Conservation (phyloP, 1,139 yeast species). For the Suhomyces bokatorum region DNA sequence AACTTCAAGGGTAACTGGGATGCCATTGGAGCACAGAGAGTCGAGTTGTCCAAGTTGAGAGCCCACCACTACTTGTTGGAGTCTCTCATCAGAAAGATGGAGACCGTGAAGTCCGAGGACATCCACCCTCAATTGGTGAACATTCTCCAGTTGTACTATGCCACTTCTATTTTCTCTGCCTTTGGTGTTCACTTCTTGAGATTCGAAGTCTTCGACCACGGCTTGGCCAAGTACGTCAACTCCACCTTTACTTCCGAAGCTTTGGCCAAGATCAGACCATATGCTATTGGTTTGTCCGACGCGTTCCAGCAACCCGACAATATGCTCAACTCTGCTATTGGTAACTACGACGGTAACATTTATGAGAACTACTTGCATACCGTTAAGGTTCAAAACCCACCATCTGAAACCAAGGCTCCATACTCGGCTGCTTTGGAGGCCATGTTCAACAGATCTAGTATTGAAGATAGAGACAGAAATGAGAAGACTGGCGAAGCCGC, state of each 20-base stretch:
- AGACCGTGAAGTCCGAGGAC: slow-evolving; percentile 16
- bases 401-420: slow-evolving; percentile 40
- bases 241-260: slow-evolving; percentile 35
- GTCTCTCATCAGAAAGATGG: slow-evolving; percentile 22
- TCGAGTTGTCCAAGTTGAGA: slow-evolving; percentile 27
- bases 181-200: slow-evolving; percentile 45
- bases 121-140: slow-evolving; percentile 24
- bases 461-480: slow-evolving; percentile 41
- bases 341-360: slow-evolving; percentile 46
- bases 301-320: slow-evolving; percentile 50
- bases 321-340: slow-evolving; percentile 45
- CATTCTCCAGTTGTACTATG: slow-evolving; percentile 25
- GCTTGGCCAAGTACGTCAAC: slow-evolving; percentile 35
- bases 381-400: slow-evolving; percentile 40
- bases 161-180: slow-evolving; percentile 34
- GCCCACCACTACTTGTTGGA: slow-evolving; percentile 28
- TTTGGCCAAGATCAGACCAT: slow-evolving; percentile 43
- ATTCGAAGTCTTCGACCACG: slow-evolving; percentile 34
- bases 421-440: slow-evolving; percentile 36
- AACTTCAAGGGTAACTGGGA: slow-evolving; percentile 39
- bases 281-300: slow-evolving; percentile 47
- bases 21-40: slow-evolving; percentile 27
- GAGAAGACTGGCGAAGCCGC: slow-evolving; percentile 35
- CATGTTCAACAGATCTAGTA: slow-evolving; percentile 40
- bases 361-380: slow-evolving; percentile 47